Evolutionary conservation across 768 basidiomycete genomes (phyloP).

Genomic region (Suillus fuscotomentosus): DNA sequence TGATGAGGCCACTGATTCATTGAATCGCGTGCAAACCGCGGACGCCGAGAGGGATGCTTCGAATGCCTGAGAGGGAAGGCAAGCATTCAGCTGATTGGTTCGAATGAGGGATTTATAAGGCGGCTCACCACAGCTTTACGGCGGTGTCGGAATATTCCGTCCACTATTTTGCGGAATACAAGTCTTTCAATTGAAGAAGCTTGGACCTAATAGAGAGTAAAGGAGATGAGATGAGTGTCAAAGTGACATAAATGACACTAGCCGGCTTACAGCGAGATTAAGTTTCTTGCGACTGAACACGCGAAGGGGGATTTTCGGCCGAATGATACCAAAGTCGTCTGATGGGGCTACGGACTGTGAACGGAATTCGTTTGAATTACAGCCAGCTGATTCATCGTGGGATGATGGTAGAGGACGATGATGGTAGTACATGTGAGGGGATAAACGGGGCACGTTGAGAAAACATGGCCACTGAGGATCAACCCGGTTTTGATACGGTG

Average conservation of each 20-base stretch:
- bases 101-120: conserved; percentile 7
- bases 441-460: conserved; percentile 36
- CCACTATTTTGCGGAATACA: conserved; percentile 30
- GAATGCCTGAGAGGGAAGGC: conserved; percentile 34
- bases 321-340: not conserved
- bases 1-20: conserved; percentile 27
- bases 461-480: conserved; percentile 33
- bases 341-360: not conserved
- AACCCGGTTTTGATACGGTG: conserved; percentile 36
- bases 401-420: not conserved
- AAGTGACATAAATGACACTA: not conserved
- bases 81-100: not conserved
- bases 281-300: conserved; percentile 35
- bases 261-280: conserved; percentile 24
- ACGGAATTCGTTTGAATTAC: not conserved
- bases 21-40: conserved; percentile 40
- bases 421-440: conserved; percentile 7
- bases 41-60: conserved; percentile 37
- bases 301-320: conserved; percentile 6
- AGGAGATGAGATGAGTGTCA: not conserved
- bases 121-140: conserved; percentile 40
- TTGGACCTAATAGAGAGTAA: conserved; percentile 17
- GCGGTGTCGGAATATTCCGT: conserved; percentile 35
- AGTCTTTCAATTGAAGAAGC: conserved; percentile 29
- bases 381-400: not conserved